Percentiles rank a stretch among this genome's conserved stretches.
phyloP scores from a whole-genome alignment of 2,329 filamentous ascomycete genomes.

The Sclerotinia trifoliorum region DNA sequence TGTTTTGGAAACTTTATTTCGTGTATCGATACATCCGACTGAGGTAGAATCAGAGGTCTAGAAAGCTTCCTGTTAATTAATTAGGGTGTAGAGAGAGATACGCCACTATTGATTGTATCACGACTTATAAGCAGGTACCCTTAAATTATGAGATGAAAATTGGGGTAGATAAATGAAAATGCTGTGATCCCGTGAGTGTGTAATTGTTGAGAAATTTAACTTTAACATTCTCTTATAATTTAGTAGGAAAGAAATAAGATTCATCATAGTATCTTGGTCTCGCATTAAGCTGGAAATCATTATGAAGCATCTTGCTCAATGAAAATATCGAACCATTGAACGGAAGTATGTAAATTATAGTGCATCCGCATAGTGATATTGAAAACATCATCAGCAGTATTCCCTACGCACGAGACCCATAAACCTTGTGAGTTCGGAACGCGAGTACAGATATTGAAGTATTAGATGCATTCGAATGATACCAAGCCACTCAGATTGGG shows the following conservation, averaged over 20 bases:
- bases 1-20: slow-evolving; percentile 5
- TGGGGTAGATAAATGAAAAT: slow-evolving; percentile 16
- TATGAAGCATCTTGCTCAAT: background rate
- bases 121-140: slow-evolving; percentile 21
- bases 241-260: background rate
- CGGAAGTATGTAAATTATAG: background rate
- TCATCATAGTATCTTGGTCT: background rate
- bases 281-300: background rate
- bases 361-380: background rate
- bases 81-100: background rate
- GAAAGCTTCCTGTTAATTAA: background rate
- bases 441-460: background rate
- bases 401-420: background rate
- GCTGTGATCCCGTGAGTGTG: slow-evolving; percentile 21
- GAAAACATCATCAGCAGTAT: background rate
- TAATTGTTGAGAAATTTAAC: background rate
- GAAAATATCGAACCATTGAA: background rate
- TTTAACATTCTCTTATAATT: background rate
- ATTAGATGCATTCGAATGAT: background rate
- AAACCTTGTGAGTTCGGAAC: background rate
- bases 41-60: background rate
- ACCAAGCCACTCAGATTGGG: slow-evolving; percentile 4
- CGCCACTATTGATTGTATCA: slow-evolving; percentile 1
- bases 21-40: slow-evolving; percentile 20
- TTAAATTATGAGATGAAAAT: slow-evolving; percentile 3